These are phyloP conservation scores for Striga asiatica DNA, from an alignment of 257 asterid species.

Conservation along the genomic window DNA sequence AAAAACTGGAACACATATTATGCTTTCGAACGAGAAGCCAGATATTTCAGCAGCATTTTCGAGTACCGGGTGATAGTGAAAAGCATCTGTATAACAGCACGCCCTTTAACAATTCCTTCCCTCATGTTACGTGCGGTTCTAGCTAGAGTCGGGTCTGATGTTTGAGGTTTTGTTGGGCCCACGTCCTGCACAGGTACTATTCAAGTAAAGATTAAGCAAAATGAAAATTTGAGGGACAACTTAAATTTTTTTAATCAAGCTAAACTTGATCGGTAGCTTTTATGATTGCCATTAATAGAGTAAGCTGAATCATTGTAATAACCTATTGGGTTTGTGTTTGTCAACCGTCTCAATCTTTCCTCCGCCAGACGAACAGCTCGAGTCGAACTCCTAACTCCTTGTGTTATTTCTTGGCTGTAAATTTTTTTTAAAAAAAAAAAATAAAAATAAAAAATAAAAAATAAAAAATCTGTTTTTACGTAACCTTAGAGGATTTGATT, in stretches of 20 bases:
- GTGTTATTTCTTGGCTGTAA: slow-evolving; percentile 69
- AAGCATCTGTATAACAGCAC: slow-evolving; percentile 43
- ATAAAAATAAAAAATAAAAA: too few species aligned
- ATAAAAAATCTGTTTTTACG: neutral
- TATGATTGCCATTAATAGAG: neutral
- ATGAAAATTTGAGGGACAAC: neutral
- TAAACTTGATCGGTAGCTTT: neutral
- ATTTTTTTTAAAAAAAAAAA: too few species aligned
- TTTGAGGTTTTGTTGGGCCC: slow-evolving; percentile 31
- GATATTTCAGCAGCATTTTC: slow-evolving; percentile 32
- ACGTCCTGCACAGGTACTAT: slow-evolving; percentile 60
- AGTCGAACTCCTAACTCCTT: slow-evolving; percentile 75
- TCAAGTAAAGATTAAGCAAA: slow-evolving; percentile 54
- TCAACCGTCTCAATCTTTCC: slow-evolving; percentile 56
- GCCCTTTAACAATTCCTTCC: slow-evolving; percentile 68
- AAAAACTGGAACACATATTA: slow-evolving; percentile 9
- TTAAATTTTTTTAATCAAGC: neutral
- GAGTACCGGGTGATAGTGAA: slow-evolving; percentile 44
- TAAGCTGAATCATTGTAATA: slow-evolving; percentile 11
- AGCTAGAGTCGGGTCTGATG: slow-evolving; percentile 44
- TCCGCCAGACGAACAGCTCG: slow-evolving; percentile 71
- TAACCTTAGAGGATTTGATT: neutral
- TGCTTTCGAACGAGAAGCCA: slow-evolving; percentile 45
- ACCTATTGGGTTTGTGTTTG: slow-evolving; percentile 58
- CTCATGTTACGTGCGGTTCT: slow-evolving; percentile 47